Conservation (phyloP, 352 stramenopile genomes). For the Pythium volutum region DNA sequence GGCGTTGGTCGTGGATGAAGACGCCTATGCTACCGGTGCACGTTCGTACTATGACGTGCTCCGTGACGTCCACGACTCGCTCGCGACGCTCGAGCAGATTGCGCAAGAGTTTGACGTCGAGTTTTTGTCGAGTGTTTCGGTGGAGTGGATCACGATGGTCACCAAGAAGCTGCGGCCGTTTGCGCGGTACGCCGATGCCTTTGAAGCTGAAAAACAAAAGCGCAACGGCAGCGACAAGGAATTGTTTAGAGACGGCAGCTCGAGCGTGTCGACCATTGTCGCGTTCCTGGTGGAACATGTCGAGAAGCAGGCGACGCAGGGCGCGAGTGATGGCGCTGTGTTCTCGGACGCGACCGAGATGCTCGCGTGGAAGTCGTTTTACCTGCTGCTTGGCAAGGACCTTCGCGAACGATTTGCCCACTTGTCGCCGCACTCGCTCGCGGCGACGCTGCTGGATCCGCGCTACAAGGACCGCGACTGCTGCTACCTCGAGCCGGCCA, state of each 20-base stretch:
- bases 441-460: slow-evolving; percentile 71
- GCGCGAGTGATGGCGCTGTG: slow-evolving; percentile 20
- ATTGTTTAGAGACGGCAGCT: slow-evolving; percentile 66
- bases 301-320: slow-evolving; percentile 47
- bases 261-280: slow-evolving; percentile 73
- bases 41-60: slow-evolving; percentile 69
- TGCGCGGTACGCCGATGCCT: slow-evolving; percentile 63
- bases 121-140: slow-evolving; percentile 31
- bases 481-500: slow-evolving; percentile 59
- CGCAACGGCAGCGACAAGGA: slow-evolving; percentile 77
- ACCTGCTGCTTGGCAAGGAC: slow-evolving; percentile 45
- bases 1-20: slow-evolving; percentile 10
- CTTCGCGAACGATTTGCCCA: slow-evolving; percentile 52
- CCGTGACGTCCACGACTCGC: slow-evolving; percentile 41
- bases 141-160: slow-evolving; percentile 55
- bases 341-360: slow-evolving; percentile 28
- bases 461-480: slow-evolving; percentile 82
- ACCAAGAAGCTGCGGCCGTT: slow-evolving; percentile 79
- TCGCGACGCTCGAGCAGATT: slow-evolving; percentile 51
- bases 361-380: slow-evolving; percentile 59
- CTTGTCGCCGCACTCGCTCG: slow-evolving; percentile 56
- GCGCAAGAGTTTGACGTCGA: slow-evolving; percentile 48
- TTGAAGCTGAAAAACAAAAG: slow-evolving; percentile 72
- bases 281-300: slow-evolving; percentile 64
- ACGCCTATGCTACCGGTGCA: slow-evolving; percentile 12